Percentiles rank a stretch among this genome's conserved stretches.
phyloP scores from a whole-genome alignment of 805 yeast genomes.

The Kluyveromyces nonfermentans region DNA sequence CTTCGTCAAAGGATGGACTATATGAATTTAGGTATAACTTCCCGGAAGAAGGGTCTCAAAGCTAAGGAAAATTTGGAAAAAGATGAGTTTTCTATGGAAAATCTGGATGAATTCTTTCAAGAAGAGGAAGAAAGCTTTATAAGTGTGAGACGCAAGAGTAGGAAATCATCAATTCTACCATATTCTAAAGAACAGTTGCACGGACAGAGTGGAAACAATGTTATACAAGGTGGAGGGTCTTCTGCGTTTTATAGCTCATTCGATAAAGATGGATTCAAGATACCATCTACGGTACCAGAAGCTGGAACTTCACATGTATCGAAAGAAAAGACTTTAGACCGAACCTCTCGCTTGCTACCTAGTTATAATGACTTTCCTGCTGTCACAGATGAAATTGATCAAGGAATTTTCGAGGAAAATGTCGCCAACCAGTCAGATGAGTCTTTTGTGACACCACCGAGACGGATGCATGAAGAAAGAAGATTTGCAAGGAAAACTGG shows the following conservation, averaged over 20 bases:
- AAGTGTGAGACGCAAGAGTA: slow-evolving; percentile 11
- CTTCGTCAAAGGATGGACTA: slow-evolving; percentile 26
- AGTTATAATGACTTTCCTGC: slow-evolving; percentile 10
- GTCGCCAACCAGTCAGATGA: background rate
- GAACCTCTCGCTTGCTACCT: background rate
- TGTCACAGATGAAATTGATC: background rate
- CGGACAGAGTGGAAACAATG: background rate
- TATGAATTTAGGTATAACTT: slow-evolving; percentile 45
- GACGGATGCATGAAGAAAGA: background rate
- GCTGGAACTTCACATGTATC: slow-evolving; percentile 3
- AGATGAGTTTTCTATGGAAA: slow-evolving; percentile 59
- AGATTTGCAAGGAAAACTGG: slow-evolving; percentile 2
- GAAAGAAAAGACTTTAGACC: background rate
- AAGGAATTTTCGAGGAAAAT: background rate
- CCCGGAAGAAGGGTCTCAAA: slow-evolving; percentile 58
- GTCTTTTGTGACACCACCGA: slow-evolving; percentile 1
- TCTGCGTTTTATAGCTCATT: background rate
- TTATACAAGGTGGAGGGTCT: background rate
- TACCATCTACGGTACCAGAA: slow-evolving; percentile 1
- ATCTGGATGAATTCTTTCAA: slow-evolving; percentile 56
- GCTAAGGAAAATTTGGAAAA: slow-evolving; percentile 39
- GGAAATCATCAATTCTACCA: slow-evolving; percentile 17
- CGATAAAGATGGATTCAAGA: slow-evolving; percentile 3
- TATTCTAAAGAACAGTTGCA: background rate
- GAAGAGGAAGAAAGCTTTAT: slow-evolving; percentile 32